These are phyloP conservation scores for Ascochyta koolunga DNA, from an alignment of 2,329 filamentous ascomycete species.

Conservation along the genomic window DNA sequence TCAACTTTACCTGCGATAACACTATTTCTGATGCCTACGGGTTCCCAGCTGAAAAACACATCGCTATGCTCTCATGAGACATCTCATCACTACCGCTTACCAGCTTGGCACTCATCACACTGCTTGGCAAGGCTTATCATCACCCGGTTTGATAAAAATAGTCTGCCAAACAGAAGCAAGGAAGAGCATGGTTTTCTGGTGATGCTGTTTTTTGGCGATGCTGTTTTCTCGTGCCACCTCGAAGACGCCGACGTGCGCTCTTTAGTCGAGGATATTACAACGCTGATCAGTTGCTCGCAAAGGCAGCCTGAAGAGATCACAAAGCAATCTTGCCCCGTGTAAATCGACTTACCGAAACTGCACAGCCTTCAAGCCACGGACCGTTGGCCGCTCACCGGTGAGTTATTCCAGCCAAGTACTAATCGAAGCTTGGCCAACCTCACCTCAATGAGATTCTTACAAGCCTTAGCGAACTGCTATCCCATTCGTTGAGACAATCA, in stretches of 20 bases:
- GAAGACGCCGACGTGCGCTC: slow-evolving; percentile 5
- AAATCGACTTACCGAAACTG: slow-evolving; percentile 28
- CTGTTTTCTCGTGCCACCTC: slow-evolving; percentile 20
- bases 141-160: slow-evolving; percentile 37
- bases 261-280: background rate
- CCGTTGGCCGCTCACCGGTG: slow-evolving; percentile 38
- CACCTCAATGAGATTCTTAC: slow-evolving; percentile 17
- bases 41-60: background rate
- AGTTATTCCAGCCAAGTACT: slow-evolving; percentile 19
- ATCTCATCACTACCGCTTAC: slow-evolving; percentile 21
- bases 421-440: slow-evolving; percentile 23
- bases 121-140: slow-evolving; percentile 39
- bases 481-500: slow-evolving; percentile 27
- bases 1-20: background rate
- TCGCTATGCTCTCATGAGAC: slow-evolving; percentile 19
- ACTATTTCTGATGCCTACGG: background rate
- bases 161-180: slow-evolving; percentile 25
- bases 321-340: slow-evolving; percentile 25
- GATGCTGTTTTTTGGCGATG: slow-evolving; percentile 29
- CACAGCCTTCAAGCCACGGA: slow-evolving; percentile 31
- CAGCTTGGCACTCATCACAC: slow-evolving; percentile 20
- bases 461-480: slow-evolving; percentile 8
- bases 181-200: slow-evolving; percentile 20
- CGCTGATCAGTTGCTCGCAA: slow-evolving; percentile 23
- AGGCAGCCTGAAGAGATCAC: slow-evolving; percentile 27